Conservation (phyloP, 1,284 basidiomycete species). For the Ceratobasidium sp. region DNA sequence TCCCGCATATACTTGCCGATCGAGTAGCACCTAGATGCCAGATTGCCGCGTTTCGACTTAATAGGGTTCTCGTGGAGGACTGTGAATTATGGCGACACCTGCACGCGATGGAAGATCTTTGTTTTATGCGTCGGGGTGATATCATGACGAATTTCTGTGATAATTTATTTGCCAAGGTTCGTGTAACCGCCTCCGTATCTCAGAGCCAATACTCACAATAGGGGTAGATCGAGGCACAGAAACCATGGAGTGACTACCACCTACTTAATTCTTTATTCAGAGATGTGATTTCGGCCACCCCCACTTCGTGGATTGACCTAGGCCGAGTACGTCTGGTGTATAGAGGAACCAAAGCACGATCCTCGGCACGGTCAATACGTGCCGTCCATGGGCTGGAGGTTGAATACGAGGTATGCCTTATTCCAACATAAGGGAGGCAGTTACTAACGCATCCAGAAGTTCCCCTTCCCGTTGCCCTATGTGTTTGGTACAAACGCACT, state of each 20-base stretch:
- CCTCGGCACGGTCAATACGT: slow-evolving; percentile 58
- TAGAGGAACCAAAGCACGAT: slow-evolving; percentile 57
- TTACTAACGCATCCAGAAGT: slow-evolving; percentile 44
- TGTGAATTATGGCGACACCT: slow-evolving; percentile 74
- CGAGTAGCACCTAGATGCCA: slow-evolving; percentile 66
- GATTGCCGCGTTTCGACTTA: slow-evolving; percentile 61
- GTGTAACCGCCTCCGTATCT: slow-evolving; percentile 44
- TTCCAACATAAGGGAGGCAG: not conserved
- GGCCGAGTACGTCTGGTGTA: slow-evolving; percentile 76
- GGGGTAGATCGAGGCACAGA: slow-evolving; percentile 68
- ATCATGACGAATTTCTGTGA: slow-evolving; percentile 74
- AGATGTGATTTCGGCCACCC: slow-evolving; percentile 63
- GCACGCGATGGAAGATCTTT: slow-evolving; percentile 72
- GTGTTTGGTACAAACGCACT: slow-evolving; percentile 69
- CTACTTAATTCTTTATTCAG: slow-evolving; percentile 77
- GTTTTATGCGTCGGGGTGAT: slow-evolving; percentile 73
- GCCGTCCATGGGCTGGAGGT: slow-evolving; percentile 69
- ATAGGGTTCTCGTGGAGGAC: slow-evolving; percentile 67
- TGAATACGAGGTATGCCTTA: slow-evolving; percentile 65
- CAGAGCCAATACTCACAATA: not conserved
- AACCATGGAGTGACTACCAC: slow-evolving; percentile 81
- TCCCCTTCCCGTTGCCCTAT: slow-evolving; percentile 80
- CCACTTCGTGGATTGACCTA: slow-evolving; percentile 66
- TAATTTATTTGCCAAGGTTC: slow-evolving; percentile 71
- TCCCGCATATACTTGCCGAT: slow-evolving; percentile 68